Percentiles rank a stretch among this genome's conserved stretches.
Conservation (phyloP, 257 asterid species). For the Lantana camara region DNA sequence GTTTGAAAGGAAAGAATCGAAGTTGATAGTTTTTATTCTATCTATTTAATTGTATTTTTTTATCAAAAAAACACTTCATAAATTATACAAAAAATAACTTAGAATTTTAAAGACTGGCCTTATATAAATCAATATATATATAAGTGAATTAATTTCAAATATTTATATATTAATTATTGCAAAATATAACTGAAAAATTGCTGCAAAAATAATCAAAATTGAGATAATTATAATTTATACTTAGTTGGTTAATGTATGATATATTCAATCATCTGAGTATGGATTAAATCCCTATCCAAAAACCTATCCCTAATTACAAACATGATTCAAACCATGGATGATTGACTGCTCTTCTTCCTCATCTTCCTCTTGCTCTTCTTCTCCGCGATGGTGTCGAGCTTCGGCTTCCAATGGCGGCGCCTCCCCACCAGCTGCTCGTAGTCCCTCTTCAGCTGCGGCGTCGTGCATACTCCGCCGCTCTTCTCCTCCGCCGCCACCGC, state of each 20-base stretch:
- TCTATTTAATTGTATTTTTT: too few relatives aligned
- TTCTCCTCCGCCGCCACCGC: neutral
- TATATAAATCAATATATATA: too few relatives aligned
- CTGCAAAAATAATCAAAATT: neutral
- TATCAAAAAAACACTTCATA: too few relatives aligned
- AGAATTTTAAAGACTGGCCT: too few relatives aligned
- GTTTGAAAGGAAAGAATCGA: too few relatives aligned
- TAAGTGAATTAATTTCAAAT: too few relatives aligned
- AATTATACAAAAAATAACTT: too few relatives aligned
- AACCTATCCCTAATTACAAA: constrained; percentile 14
- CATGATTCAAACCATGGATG: neutral
- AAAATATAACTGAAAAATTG: neutral
- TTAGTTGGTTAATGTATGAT: neutral
- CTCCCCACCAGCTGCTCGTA: constrained; percentile 48
- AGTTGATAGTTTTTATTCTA: too few relatives aligned
- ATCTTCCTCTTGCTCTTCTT: constrained; percentile 32
- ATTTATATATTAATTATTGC: too few relatives aligned
- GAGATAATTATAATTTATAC: neutral
- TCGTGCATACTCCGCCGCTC: constrained; percentile 36
- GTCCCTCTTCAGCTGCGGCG: constrained; percentile 53
- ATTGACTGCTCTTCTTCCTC: constrained; percentile 26
- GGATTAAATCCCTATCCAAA: constrained; percentile 21
- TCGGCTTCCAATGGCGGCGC: constrained; percentile 55
- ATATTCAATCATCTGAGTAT: neutral
- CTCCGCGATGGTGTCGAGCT: constrained; percentile 57